Percentiles rank a stretch among this genome's conserved stretches.
These are phyloP conservation scores for Fagopyrum esculentum DNA, from an alignment of 148 eudicot genomes.

Conservation along the genomic window DNA sequence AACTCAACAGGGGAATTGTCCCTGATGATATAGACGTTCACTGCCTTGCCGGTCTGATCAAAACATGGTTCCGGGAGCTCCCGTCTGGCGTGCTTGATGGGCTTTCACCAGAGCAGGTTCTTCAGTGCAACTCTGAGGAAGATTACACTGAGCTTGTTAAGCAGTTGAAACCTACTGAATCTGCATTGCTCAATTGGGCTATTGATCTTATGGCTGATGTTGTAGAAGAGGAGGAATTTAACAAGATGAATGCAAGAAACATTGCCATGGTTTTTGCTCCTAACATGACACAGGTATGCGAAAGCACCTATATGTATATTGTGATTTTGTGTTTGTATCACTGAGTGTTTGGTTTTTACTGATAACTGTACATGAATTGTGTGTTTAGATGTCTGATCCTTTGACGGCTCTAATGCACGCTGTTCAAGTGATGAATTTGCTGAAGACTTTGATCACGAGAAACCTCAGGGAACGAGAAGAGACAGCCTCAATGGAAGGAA, in stretches of 20 bases:
- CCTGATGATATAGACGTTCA: constrained; percentile 84
- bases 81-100: constrained; percentile 89
- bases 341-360: not conserved
- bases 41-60: constrained; percentile 78
- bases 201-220: constrained; percentile 96
- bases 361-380: not conserved
- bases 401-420: constrained; percentile 90
- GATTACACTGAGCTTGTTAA: constrained; percentile 60
- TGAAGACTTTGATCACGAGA: constrained; percentile 70
- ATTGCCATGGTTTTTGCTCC: constrained; percentile 96
- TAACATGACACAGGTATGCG: constrained; percentile 84
- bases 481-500: constrained; percentile 29
- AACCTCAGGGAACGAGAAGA: constrained; percentile 74
- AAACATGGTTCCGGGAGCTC: constrained; percentile 91
- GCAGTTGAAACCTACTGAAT: constrained; percentile 73
- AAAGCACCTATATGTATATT: not conserved
- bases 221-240: constrained; percentile 82
- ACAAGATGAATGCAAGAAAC: constrained; percentile 92
- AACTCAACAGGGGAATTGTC: constrained; percentile 76
- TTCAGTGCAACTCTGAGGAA: constrained; percentile 65
- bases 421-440: constrained; percentile 94
- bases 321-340: not conserved
- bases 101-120: constrained; percentile 76
- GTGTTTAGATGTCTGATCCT: constrained; percentile 87
- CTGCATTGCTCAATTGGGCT: constrained; percentile 79